Percentiles rank a stretch among this genome's conserved stretches.
Evolutionary conservation across 495 filamentous ascomycete species (phyloP).

Genomic region (Hapsidospora chrysogenum): DNA sequence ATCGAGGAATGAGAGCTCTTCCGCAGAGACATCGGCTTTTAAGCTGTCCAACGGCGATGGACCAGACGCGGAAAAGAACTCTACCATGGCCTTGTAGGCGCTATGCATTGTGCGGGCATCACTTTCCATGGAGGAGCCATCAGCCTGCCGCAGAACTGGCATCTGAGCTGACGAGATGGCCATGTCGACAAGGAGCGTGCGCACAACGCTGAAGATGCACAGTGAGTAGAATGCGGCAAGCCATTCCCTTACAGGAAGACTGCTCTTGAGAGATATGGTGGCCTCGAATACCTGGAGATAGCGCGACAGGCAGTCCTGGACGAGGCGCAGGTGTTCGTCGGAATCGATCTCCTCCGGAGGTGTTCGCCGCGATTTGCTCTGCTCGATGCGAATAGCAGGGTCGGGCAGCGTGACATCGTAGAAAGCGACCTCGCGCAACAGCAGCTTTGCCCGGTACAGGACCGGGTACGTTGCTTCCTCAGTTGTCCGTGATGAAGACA

Average conservation of each 20-base stretch:
- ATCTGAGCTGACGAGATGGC: constrained; percentile 14
- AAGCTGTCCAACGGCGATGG: constrained; percentile 24
- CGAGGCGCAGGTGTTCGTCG: constrained; percentile 23
- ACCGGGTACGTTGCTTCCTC: constrained; percentile 24
- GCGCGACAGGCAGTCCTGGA: constrained; percentile 29
- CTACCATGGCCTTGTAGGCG: constrained; percentile 28
- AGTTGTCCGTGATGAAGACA: constrained; percentile 22
- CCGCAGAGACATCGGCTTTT: constrained; percentile 6
- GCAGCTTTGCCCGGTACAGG: constrained; percentile 28
- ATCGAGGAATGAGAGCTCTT: constrained; percentile 8
- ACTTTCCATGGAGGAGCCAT: constrained; percentile 9
- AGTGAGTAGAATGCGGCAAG: constrained; percentile 28
- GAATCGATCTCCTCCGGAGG: constrained; percentile 23
- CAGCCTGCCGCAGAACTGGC: constrained; percentile 14
- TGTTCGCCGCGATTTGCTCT: not conserved
- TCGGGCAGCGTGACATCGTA: constrained; percentile 30
- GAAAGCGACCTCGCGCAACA: constrained; percentile 30
- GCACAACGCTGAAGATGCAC: constrained; percentile 32
- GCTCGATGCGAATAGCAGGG: constrained; percentile 25
- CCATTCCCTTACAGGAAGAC: constrained; percentile 24
- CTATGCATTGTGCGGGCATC: constrained; percentile 24
- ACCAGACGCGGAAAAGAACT: constrained; percentile 21
- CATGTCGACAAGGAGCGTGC: constrained; percentile 26
- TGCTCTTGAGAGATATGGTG: constrained; percentile 15
- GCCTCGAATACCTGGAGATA: constrained; percentile 30